Conservation (phyloP, 2,329 filamentous ascomycete species). For the Colletotrichum spinosum region DNA sequence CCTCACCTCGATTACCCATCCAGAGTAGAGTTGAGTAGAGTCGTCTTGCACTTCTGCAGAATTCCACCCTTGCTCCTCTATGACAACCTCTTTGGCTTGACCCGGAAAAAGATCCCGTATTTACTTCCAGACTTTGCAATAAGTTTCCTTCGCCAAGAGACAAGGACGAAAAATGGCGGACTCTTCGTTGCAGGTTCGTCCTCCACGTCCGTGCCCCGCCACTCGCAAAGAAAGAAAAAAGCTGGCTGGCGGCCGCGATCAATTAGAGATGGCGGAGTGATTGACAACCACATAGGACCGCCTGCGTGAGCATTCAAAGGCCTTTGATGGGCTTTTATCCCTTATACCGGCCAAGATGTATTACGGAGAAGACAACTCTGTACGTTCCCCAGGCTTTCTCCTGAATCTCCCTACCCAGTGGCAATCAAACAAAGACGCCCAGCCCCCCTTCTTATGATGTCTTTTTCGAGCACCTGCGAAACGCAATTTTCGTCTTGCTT, state of each 20-base stretch:
- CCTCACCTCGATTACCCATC: neutral
- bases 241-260: slow-evolving; percentile 20
- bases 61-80: slow-evolving; percentile 7
- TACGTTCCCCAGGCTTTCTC: slow-evolving; percentile 60
- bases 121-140: neutral
- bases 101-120: neutral
- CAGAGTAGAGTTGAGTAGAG: slow-evolving; percentile 9
- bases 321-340: slow-evolving; percentile 88
- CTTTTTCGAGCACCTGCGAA: slow-evolving; percentile 15
- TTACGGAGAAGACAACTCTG: slow-evolving; percentile 86
- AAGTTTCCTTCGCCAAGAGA: neutral
- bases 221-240: slow-evolving; percentile 19
- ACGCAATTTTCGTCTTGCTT: slow-evolving; percentile 1
- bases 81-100: neutral
- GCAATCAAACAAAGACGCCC: slow-evolving; percentile 1
- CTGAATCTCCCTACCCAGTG: slow-evolving; percentile 3
- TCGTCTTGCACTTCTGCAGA: neutral
- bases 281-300: slow-evolving; percentile 38
- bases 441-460: neutral
- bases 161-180: slow-evolving; percentile 52
- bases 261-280: slow-evolving; percentile 7
- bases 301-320: slow-evolving; percentile 65
- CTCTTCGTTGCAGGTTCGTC: slow-evolving; percentile 60
- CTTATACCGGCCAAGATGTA: slow-evolving; percentile 92
- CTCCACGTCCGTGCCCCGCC: slow-evolving; percentile 38